Evolutionary conservation across 208 protist species (phyloP).

Genomic region (Acanthamoeba polyphaga): DNA sequence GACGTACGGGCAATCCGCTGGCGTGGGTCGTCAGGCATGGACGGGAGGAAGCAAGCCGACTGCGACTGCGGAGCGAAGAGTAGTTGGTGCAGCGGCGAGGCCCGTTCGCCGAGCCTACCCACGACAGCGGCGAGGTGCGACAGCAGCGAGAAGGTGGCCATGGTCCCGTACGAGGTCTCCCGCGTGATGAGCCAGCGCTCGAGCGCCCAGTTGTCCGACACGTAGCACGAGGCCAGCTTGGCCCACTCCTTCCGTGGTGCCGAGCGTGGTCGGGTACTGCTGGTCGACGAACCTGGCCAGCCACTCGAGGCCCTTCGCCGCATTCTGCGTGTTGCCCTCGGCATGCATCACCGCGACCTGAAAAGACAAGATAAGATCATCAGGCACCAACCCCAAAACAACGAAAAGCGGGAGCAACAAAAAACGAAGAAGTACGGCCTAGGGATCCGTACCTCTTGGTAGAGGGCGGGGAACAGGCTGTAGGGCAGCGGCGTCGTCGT

Average conservation of each 20-base stretch:
- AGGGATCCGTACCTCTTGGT: neutral
- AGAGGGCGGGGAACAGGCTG: slow-evolving; percentile 4
- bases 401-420: no score
- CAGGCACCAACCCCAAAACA: neutral
- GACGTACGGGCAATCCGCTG: neutral
- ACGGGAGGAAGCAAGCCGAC: neutral
- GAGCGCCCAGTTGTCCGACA: slow-evolving; percentile 12
- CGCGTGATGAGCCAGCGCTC: neutral
- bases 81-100: neutral
- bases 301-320: neutral
- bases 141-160: slow-evolving; percentile 50
- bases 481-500: neutral
- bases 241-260: neutral
- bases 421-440: neutral
- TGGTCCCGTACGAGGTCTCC: neutral
- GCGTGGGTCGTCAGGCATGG: slow-evolving; percentile 42
- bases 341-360: neutral
- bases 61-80: slow-evolving; percentile 24
- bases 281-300: neutral
- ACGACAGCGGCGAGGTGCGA: neutral
- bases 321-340: neutral
- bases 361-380: neutral
- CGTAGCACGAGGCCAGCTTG: slow-evolving; percentile 38
- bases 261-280: neutral
- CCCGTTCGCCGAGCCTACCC: neutral